A percentile compares a stretch with the other conserved stretches of the same genome.
These are phyloP conservation scores for Phytophthora megakarya DNA, from an alignment of 352 stramenopile species.

Conservation along the genomic window DNA sequence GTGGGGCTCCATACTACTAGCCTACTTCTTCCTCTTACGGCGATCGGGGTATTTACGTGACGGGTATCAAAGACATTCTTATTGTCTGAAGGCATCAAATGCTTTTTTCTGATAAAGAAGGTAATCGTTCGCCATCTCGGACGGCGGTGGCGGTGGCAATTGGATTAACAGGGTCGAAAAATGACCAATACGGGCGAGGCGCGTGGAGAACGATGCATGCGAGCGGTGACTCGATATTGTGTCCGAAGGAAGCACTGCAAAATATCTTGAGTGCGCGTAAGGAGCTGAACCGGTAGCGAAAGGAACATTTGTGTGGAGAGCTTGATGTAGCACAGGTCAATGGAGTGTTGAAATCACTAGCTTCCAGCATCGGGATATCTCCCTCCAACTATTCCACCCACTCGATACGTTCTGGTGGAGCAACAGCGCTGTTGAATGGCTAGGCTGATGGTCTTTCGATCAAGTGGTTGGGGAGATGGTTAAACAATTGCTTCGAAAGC, in stretches of 20 bases:
- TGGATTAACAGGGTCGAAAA: constrained; percentile 1
- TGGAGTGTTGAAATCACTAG: neutral
- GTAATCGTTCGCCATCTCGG: neutral
- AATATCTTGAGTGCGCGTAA: neutral
- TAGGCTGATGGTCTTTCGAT: constrained; percentile 1
- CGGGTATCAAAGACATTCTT: neutral
- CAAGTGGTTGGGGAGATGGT: neutral
- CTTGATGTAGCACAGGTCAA: neutral
- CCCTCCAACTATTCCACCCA: constrained; percentile 1
- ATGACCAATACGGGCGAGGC: constrained; percentile 12
- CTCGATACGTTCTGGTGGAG: constrained; percentile 4
- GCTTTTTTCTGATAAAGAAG: constrained; percentile 1
- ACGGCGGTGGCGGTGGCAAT: constrained; percentile 3
- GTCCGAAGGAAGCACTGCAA: constrained; percentile 1
- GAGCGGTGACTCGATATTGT: neutral
- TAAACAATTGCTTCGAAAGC: neutral
- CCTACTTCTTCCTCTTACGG: constrained; percentile 18
- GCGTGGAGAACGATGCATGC: constrained; percentile 15
- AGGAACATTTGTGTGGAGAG: neutral
- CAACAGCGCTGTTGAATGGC: constrained; percentile 3
- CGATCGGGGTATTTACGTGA: constrained; percentile 5
- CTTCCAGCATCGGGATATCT: neutral
- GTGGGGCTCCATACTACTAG: constrained; percentile 12
- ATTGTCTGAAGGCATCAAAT: constrained; percentile 2
- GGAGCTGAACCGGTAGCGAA: neutral